These are phyloP conservation scores for Xylaria arbuscula DNA, from an alignment of 2,329 filamentous ascomycete genomes.

Conservation along the genomic window DNA sequence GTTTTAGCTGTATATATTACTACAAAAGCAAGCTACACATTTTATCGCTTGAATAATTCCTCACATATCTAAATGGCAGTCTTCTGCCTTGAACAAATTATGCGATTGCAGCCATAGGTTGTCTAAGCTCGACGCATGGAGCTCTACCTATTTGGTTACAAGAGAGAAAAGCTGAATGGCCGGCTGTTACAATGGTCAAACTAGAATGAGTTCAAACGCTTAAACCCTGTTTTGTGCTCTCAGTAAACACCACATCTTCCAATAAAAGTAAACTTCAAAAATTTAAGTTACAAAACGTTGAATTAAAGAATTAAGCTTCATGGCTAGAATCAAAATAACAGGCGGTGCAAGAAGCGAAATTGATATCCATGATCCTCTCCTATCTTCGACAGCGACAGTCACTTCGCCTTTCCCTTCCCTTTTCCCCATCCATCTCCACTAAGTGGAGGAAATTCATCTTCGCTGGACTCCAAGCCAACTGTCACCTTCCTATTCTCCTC, in stretches of 20 bases:
- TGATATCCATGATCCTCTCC: background rate
- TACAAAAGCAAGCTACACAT: too few species aligned
- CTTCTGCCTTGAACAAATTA: too few species aligned
- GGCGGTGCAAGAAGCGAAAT: slow-evolving; percentile 14
- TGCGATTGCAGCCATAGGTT: too few species aligned
- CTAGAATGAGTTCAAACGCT: background rate
- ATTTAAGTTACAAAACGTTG: background rate
- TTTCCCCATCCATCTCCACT: slow-evolving; percentile 41
- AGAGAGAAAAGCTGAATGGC: background rate
- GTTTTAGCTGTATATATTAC: too few species aligned
- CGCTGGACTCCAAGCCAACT: slow-evolving; percentile 27
- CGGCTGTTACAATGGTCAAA: background rate
- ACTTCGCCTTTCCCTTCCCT: slow-evolving; percentile 41
- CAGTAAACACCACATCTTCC: background rate
- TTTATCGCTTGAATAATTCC: too few species aligned
- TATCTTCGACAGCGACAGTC: background rate
- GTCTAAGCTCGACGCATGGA: too few species aligned
- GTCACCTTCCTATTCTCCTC: slow-evolving; percentile 54
- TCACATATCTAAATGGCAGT: too few species aligned
- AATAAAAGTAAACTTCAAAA: background rate
- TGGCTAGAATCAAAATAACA: slow-evolving; percentile 32
- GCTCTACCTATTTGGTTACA: background rate
- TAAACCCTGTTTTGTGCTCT: background rate
- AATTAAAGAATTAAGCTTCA: slow-evolving; percentile 23
- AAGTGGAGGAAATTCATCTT: slow-evolving; percentile 49